A percentile compares a stretch with the other conserved stretches of the same genome.
Evolutionary conservation across 306 rosid genomes (phyloP).

Genomic region (Gastrolobium villosum): DNA sequence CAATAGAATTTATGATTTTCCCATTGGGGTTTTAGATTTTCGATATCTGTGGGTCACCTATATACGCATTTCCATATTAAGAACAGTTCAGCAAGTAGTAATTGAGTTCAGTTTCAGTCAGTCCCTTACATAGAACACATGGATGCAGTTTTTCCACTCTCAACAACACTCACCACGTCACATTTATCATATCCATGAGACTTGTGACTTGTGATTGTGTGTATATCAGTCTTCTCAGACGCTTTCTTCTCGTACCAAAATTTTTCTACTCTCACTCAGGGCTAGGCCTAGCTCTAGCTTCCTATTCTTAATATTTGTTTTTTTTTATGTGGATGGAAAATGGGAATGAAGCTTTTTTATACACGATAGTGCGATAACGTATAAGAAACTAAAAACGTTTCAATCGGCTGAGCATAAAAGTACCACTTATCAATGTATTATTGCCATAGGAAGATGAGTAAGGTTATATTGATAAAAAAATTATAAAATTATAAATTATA

Average conservation of each 20-base stretch:
- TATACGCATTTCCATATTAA: constrained; percentile 3
- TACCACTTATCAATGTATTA: background rate
- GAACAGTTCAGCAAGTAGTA: background rate
- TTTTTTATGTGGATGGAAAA: background rate
- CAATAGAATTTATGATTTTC: constrained; percentile 16
- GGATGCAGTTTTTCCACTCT: background rate
- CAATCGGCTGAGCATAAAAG: background rate
- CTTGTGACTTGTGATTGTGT: background rate
- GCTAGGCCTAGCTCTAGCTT: background rate
- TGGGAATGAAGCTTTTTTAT: background rate
- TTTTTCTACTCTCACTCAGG: background rate
- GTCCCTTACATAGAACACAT: background rate
- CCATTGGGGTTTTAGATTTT: background rate
- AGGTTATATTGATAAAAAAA: too few relatives aligned
- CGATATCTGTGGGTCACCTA: background rate
- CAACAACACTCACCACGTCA: too few relatives aligned
- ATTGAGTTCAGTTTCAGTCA: constrained; percentile 3
- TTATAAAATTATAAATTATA: too few relatives aligned
- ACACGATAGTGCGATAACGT: background rate
- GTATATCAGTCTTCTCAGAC: too few relatives aligned
- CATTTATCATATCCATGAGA: background rate
- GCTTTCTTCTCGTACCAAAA: background rate
- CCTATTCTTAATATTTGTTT: background rate
- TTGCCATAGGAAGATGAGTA: too few relatives aligned
- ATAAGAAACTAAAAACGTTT: background rate